phyloP scores from a whole-genome alignment of 352 stramenopile genomes.

The Salisapilia sapeloensis region DNA sequence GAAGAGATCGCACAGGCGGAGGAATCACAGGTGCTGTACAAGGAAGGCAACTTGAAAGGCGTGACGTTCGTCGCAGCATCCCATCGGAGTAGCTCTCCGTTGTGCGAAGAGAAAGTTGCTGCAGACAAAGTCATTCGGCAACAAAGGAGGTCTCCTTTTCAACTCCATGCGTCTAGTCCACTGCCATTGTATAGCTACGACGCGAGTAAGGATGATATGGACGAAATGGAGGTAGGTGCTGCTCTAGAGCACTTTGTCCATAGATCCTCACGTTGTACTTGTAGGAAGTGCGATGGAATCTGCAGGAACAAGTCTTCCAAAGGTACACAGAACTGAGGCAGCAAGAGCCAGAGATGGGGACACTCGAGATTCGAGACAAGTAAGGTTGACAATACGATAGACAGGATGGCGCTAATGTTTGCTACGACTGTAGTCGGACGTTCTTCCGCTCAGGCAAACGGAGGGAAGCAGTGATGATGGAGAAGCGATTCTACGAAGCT shows the following conservation, averaged over 20 bases:
- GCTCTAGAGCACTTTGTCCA: neutral
- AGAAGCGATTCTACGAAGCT: conserved; percentile 59
- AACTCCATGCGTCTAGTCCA: too few relatives aligned
- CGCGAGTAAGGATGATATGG: conserved; percentile 36
- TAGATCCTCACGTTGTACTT: conserved; percentile 3
- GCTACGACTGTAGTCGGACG: conserved; percentile 9
- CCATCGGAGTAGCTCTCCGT: too few relatives aligned
- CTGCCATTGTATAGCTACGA: conserved; percentile 38
- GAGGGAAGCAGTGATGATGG: conserved; percentile 37
- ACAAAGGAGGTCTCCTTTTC: too few relatives aligned
- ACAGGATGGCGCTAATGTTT: neutral
- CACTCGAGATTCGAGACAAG: conserved; percentile 31
- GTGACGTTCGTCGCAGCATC: too few relatives aligned
- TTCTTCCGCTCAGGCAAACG: conserved; percentile 47
- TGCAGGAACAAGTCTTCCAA: conserved; percentile 47
- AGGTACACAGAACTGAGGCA: conserved; percentile 35
- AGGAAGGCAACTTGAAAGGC: too few relatives aligned
- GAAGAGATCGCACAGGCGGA: too few relatives aligned
- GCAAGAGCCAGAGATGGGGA: conserved; percentile 34
- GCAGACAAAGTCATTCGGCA: too few relatives aligned
- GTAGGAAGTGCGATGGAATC: conserved; percentile 45
- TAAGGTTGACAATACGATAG: conserved; percentile 7
- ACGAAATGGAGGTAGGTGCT: conserved; percentile 59
- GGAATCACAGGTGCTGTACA: too few relatives aligned
- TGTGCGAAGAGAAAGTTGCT: too few relatives aligned